These are phyloP conservation scores for Climacium dendroides DNA, from an alignment of 225 moss, liverwort and hornwort species.

Conservation along the genomic window DNA sequence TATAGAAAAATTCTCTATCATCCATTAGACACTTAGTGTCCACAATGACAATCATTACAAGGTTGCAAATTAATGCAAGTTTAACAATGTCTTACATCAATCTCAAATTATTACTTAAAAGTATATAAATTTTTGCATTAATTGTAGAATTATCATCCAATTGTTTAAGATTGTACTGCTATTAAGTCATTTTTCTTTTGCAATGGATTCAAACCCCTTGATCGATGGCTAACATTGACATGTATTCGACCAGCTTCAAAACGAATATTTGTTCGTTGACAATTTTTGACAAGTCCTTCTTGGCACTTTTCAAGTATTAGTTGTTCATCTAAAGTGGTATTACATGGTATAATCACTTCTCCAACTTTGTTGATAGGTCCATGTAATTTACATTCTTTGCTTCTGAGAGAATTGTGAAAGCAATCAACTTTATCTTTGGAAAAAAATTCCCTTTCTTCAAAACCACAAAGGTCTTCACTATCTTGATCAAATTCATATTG, in stretches of 20 bases:
- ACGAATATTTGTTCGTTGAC: conserved; percentile 55
- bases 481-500: neutral
- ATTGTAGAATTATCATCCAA: neutral
- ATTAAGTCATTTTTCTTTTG: conserved; percentile 48
- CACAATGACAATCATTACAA: accelerated
- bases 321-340: neutral
- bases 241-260: conserved; percentile 64
- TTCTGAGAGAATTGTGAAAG: neutral
- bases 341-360: neutral
- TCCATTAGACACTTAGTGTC: accelerated
- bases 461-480: neutral
- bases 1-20: neutral
- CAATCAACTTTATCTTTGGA: neutral
- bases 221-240: conserved; percentile 76
- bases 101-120: neutral
- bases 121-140: neutral
- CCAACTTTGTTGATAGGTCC: neutral
- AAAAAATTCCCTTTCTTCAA: neutral
- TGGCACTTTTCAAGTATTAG: conserved; percentile 35
- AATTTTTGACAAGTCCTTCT: conserved; percentile 21
- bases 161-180: conserved; percentile 29
- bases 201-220: conserved; percentile 23
- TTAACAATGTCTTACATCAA: neutral
- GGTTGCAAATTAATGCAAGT: neutral
- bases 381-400: conserved; percentile 9